phyloP scores from a whole-genome alignment of 139 green algal species.

The Zygnema circumcarinatum region DNA sequence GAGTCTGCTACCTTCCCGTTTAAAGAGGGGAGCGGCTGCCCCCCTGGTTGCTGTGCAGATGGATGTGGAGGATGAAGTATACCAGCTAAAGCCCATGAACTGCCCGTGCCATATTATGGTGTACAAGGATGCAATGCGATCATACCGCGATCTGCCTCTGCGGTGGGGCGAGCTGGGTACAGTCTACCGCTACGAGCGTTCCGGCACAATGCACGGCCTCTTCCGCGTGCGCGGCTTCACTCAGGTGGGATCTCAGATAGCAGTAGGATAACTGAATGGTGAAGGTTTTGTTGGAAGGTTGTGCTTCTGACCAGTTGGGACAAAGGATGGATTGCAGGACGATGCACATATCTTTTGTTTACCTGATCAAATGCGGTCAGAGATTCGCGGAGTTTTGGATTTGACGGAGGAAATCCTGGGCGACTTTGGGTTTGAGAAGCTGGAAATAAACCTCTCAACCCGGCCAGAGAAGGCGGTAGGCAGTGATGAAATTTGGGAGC shows the following conservation, averaged over 20 bases:
- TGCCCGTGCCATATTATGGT: constrained; percentile 96
- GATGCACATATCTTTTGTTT: constrained; percentile 99
- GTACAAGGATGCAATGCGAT: constrained; percentile 82
- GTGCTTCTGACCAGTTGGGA: too few relatives aligned
- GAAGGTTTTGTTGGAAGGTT: not conserved
- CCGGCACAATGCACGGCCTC: constrained; percentile 95
- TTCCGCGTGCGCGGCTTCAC: constrained; percentile 98
- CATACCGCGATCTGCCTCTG: constrained; percentile 88
- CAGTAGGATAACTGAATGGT: not conserved
- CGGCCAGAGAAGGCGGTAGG: constrained; percentile 94
- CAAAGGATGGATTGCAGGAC: constrained; percentile 76
- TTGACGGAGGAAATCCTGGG: constrained; percentile 85
- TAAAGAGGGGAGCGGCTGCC: too few relatives aligned
- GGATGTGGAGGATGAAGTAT: constrained; percentile 54
- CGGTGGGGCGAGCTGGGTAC: constrained; percentile 96
- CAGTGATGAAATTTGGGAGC: constrained; percentile 85
- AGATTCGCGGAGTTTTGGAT: constrained; percentile 88
- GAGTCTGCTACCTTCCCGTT: too few relatives aligned
- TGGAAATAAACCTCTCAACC: constrained; percentile 93
- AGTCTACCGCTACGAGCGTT: constrained; percentile 90
- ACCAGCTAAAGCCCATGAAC: constrained; percentile 97
- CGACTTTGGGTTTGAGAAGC: constrained; percentile 90
- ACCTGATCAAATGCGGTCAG: constrained; percentile 83
- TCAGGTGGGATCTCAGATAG: constrained; percentile 62
- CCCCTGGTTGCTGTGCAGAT: too few relatives aligned